Evolutionary conservation across 2,329 filamentous ascomycete genomes (phyloP), one percentile per base, ranked within the genome.

Genomic region (Dryadomyces quercus-mongolicae): DNA sequence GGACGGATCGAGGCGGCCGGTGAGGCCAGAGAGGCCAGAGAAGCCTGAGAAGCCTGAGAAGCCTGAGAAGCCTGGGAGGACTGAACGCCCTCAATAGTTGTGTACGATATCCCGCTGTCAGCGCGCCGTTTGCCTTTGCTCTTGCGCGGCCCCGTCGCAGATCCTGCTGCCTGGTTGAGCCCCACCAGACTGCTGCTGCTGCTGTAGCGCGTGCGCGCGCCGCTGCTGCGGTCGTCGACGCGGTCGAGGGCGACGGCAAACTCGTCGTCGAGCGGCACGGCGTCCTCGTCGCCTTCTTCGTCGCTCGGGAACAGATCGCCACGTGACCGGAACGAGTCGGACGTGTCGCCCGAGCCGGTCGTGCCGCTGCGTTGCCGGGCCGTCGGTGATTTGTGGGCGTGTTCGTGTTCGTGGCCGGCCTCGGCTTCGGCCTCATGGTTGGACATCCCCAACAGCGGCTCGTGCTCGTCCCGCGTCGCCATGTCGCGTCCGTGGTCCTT

Each of bases 271-370:
- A 97, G 71, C 13, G 90, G 88, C n/a, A 95, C 81, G 1, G 92
- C 92, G 68, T 97, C 92, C 66, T 95, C 91, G 59, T 94, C 89
- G 53, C 91, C 89, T 63, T 85, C 81, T 49, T 78, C 81, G 58
- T 95, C 90, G 62, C 90, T 95, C 0, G 89, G 89, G 60, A 96
- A 93, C 13, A 97, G 73, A 68, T 97, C 92, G 2, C 90, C 90
- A 49, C 92, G 76, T 12, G 90, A 95, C 62, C 91, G 86, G 59
- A 86, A 82, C 6, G 91, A 95, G 65, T 92, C 90, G 31, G 82
- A 86, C 1, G 91, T 95, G 59, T 85, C 85, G 44, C 85, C 85
- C 13, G 89, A 95, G 18, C 81, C 85, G 15, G 82, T 79, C 1
- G 91, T 96, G 49, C 81, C 82, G 67, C 91, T 95, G 51, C 91